phyloP scores from a whole-genome alignment of 2,329 filamentous ascomycete genomes.

The Epichloe festucae region DNA sequence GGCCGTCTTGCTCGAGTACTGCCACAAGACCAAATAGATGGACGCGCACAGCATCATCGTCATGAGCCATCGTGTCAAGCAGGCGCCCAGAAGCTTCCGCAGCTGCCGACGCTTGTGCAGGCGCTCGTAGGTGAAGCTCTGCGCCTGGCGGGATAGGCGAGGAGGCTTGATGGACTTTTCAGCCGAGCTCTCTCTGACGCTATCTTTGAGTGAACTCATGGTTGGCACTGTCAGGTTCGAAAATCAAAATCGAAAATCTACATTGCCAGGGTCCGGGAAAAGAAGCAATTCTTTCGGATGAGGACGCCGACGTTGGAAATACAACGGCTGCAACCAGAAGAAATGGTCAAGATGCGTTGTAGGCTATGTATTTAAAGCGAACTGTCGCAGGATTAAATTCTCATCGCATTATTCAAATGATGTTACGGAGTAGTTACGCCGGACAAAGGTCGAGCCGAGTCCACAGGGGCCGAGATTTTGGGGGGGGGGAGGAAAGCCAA shows the following conservation, averaged over 20 bases:
- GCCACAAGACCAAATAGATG: slow-evolving; percentile 17
- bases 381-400: no score
- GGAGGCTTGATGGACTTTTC: background rate
- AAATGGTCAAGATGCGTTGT: no score
- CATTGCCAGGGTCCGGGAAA: background rate
- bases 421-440: no score
- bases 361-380: no score
- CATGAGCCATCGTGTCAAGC: slow-evolving; percentile 15
- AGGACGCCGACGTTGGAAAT: background rate
- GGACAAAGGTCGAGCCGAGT: no score
- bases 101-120: slow-evolving; percentile 11
- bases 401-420: no score
- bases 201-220: background rate
- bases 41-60: slow-evolving; percentile 16
- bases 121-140: slow-evolving; percentile 11
- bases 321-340: background rate
- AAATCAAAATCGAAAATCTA: no score
- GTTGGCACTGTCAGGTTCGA: background rate
- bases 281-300: background rate
- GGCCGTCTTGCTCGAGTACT: slow-evolving; percentile 16
- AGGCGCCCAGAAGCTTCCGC: slow-evolving; percentile 8
- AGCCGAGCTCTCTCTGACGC: background rate
- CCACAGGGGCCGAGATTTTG: no score
- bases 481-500: no score
- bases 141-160: background rate